These are phyloP conservation scores for Solanum pimpinellifolium DNA, from an alignment of 257 asterid species.

Conservation along the genomic window DNA sequence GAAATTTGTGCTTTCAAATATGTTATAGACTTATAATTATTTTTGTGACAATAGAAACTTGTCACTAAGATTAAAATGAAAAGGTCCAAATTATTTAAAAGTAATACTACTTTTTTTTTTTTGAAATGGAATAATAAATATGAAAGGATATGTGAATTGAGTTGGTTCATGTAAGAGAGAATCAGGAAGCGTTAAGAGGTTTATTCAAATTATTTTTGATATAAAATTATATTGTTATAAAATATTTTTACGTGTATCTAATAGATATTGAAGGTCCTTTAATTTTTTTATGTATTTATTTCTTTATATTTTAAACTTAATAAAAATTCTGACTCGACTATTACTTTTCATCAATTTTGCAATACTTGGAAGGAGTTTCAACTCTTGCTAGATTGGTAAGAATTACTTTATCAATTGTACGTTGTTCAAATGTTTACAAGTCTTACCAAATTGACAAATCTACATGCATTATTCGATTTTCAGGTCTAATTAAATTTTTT, in stretches of 20 bases:
- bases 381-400: background rate
- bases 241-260: background rate
- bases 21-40: background rate
- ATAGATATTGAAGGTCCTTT: no score
- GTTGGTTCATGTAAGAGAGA: background rate
- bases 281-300: no score
- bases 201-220: no score
- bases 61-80: background rate
- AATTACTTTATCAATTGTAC: background rate
- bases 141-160: no score
- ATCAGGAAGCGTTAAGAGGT: accelerated
- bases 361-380: no score
- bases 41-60: background rate
- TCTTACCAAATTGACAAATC: background rate
- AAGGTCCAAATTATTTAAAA: background rate
- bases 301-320: no score
- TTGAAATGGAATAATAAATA: no score
- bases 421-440: background rate
- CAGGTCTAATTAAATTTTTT: no score
- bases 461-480: no score
- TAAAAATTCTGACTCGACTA: no score
- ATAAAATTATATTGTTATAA: background rate
- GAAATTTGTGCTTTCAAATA: background rate
- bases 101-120: background rate
- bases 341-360: background rate